Evolutionary conservation across 2,329 filamentous ascomycete species (phyloP).

Genomic region (Fonsecaea erecta): DNA sequence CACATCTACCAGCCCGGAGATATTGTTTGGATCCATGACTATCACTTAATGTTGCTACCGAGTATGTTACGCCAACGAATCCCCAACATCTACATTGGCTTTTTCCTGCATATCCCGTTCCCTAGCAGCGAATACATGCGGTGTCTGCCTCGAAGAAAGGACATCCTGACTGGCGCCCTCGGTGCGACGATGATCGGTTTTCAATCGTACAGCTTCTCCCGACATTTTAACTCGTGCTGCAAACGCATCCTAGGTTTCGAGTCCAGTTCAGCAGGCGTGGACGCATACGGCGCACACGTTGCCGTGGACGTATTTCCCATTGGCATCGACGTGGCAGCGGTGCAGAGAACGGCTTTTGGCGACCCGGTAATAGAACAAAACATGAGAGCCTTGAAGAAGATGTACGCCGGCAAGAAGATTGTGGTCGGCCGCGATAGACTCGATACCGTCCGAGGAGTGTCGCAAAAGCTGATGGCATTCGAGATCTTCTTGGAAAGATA

Average conservation of each 20-base stretch:
- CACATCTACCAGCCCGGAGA: constrained; percentile 91
- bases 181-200: constrained; percentile 93
- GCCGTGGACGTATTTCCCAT: constrained; percentile 94
- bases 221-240: constrained; percentile 93
- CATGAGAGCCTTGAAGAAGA: constrained; percentile 70
- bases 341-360: constrained; percentile 75
- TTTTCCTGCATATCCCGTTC: constrained; percentile 93
- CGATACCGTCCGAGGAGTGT: constrained; percentile 88
- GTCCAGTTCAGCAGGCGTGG: constrained; percentile 81
- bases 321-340: constrained; percentile 84
- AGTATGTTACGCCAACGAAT: constrained; percentile 84
- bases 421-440: constrained; percentile 94
- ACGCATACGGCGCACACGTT: constrained; percentile 85
- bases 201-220: constrained; percentile 92
- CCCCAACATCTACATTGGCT: constrained; percentile 89
- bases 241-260: constrained; percentile 89
- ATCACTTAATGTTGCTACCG: constrained; percentile 87
- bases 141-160: constrained; percentile 84
- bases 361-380: constrained; percentile 72
- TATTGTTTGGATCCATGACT: constrained; percentile 90
- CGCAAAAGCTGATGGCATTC: constrained; percentile 95
- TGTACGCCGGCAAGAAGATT: constrained; percentile 89
- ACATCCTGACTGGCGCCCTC: constrained; percentile 85
- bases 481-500: constrained; percentile 88
- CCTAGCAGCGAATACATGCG: constrained; percentile 95